Conservation (phyloP, 371 early-diverging fungal species). For the Apophysomyces variabilis region DNA sequence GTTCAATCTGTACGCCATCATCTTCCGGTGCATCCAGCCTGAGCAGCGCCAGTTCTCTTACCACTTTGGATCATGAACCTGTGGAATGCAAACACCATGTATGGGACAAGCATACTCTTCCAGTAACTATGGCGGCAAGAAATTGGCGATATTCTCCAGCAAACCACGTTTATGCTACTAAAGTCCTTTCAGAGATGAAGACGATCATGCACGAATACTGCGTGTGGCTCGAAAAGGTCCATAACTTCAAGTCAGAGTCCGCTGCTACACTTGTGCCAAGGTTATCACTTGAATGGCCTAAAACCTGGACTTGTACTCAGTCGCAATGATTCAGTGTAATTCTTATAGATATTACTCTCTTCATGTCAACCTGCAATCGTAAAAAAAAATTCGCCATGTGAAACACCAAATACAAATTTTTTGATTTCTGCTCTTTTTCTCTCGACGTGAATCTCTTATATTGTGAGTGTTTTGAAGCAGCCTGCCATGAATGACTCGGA, state of each 20-base stretch:
- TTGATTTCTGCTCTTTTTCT: too few relatives aligned
- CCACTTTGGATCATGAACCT: constrained; percentile 4
- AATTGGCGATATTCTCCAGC: constrained; percentile 14
- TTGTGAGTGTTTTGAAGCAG: background rate
- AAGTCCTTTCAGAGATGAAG: constrained; percentile 14
- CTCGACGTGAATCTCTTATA: too few relatives aligned
- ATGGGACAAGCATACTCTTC: background rate
- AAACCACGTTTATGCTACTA: constrained; percentile 21
- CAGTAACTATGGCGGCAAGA: background rate
- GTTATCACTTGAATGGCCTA: constrained; percentile 20
- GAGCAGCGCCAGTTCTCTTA: constrained; percentile 5
- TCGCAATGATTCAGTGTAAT: constrained; percentile 1
- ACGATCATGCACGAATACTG: constrained; percentile 11
- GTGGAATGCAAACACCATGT: background rate
- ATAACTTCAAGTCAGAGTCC: background rate
- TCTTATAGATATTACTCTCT: background rate
- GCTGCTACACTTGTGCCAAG: constrained; percentile 6
- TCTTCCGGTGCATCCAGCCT: constrained; percentile 4
- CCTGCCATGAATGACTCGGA: background rate
- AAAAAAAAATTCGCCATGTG: too few relatives aligned
- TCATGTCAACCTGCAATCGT: too few relatives aligned
- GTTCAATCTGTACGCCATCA: background rate
- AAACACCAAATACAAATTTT: too few relatives aligned
- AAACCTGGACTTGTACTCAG: constrained; percentile 15
- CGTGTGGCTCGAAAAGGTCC: constrained; percentile 12